Evolutionary conservation across 768 basidiomycete genomes (phyloP), one percentile per base, ranked within the genome.

Genomic region (Termitomyces sp.): DNA sequence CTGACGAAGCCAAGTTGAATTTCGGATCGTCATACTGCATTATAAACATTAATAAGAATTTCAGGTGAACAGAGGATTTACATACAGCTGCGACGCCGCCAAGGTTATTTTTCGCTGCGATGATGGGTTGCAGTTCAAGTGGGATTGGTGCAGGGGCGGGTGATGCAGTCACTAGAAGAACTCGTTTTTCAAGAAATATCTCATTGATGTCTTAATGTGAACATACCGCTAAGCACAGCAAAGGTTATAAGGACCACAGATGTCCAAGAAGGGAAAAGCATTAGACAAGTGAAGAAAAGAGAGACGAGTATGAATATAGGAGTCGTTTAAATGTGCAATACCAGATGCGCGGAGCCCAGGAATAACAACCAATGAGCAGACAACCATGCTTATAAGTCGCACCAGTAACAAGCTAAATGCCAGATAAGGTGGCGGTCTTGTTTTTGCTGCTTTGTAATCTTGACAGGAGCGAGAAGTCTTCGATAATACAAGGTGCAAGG

Each of bases 51-150:
- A 58, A 54, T n/a, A 37, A 23, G 2, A 4, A 37, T 6, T 5
- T 10, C 8, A 38, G 11, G 43, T 6, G 23, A 40, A 28, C 41
- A 35, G 23, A 30, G 14, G 15, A 11, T 4, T 17, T 12, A 40
- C 45, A 55, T 50, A 63, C 57, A 28, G 40, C 43, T 50, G 50
- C 61, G 40, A 21, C 49, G 14, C 65, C 52, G 1, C 60, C 66
- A 6, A 70, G 53, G 56, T 67, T 66, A 35, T 67, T 63, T 53
- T 68, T 70, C 15, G 54, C 53, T 21, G 67, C 66, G 53, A 70
- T 60, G 23, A 65, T 55, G 35, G 66, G 62, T 21, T 63, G 62
- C 30, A 68, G 50, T 38, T 57, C 58, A 1, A 57, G 53, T 52
- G 67, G 65, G 42, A 70, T 70, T 41, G 61, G 60, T 45, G 45